Conservation (phyloP, 2,329 filamentous ascomycete genomes). For the Xylaria hypoxylon region DNA sequence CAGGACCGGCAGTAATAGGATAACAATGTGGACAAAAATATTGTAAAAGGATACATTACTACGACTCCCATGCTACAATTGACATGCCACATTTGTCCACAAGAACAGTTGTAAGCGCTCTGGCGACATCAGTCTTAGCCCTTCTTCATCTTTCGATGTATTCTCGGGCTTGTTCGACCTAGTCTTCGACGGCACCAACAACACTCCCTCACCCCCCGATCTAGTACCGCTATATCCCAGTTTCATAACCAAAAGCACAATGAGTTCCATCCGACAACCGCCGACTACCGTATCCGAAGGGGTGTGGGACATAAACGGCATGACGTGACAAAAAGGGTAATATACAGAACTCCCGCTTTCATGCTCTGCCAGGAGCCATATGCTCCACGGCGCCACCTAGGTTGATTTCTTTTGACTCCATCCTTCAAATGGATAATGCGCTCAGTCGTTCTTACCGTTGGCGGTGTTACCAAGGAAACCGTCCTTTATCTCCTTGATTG, state of each 20-base stretch:
- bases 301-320: constrained; percentile 39
- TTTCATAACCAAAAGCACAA: constrained; percentile 37
- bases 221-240: constrained; percentile 27
- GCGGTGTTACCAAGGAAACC: constrained; percentile 68
- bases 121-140: constrained; percentile 1
- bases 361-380: constrained; percentile 39
- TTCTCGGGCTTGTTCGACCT: not conserved
- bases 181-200: not conserved
- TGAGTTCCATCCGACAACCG: constrained; percentile 25
- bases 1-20: no score
- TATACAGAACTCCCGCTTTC: constrained; percentile 49
- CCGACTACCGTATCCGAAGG: constrained; percentile 33
- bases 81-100: constrained; percentile 31
- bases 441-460: constrained; percentile 65
- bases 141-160: not conserved
- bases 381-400: constrained; percentile 34
- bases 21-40: not conserved
- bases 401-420: constrained; percentile 28
- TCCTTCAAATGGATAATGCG: constrained; percentile 21
- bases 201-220: constrained; percentile 16
- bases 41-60: constrained; percentile 34
- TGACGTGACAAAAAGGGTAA: constrained; percentile 45
- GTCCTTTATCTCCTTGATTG: constrained; percentile 69
- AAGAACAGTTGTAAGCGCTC: constrained; percentile 16
- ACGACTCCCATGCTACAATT: constrained; percentile 21